These are phyloP conservation scores for Thinopyrum elongatum DNA, from an alignment of 176 grass and related monocot genomes.

Conservation along the genomic window DNA sequence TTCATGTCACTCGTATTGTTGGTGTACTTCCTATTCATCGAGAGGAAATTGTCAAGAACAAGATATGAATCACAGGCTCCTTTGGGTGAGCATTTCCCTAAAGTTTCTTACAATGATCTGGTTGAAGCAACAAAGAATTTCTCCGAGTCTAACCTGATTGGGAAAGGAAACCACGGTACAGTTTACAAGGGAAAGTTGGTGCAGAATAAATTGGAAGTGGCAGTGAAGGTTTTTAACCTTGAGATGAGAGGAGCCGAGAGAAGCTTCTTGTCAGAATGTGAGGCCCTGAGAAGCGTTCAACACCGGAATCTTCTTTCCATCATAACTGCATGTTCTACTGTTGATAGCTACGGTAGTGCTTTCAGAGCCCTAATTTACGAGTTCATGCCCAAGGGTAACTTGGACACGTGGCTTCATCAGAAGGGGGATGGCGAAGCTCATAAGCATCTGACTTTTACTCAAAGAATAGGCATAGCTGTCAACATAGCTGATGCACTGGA, in stretches of 20 bases:
- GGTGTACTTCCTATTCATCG: neutral
- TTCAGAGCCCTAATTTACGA: neutral
- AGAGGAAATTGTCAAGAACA: neutral
- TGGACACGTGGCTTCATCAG: neutral
- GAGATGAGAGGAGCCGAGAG: conserved; percentile 23
- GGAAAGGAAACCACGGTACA: conserved; percentile 41
- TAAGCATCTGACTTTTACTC: neutral
- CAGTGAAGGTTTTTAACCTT: conserved; percentile 48
- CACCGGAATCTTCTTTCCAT: conserved; percentile 50
- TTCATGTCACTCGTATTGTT: neutral
- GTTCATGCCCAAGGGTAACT: neutral
- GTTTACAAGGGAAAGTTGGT: conserved; percentile 42
- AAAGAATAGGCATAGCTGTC: neutral
- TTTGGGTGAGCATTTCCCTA: neutral
- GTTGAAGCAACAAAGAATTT: conserved; percentile 35
- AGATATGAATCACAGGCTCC: too few relatives aligned
- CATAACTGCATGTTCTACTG: conserved; percentile 33
- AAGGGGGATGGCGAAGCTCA: neutral
- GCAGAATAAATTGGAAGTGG: neutral
- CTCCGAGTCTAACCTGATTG: conserved; percentile 30
- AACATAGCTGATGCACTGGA: neutral
- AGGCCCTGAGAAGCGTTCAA: conserved; percentile 23
- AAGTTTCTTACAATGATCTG: conserved; percentile 36
- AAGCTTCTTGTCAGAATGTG: conserved; percentile 18
- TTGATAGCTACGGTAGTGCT: neutral